phyloP scores from a whole-genome alignment of 257 asterid species.

The Petrea volubilis region DNA sequence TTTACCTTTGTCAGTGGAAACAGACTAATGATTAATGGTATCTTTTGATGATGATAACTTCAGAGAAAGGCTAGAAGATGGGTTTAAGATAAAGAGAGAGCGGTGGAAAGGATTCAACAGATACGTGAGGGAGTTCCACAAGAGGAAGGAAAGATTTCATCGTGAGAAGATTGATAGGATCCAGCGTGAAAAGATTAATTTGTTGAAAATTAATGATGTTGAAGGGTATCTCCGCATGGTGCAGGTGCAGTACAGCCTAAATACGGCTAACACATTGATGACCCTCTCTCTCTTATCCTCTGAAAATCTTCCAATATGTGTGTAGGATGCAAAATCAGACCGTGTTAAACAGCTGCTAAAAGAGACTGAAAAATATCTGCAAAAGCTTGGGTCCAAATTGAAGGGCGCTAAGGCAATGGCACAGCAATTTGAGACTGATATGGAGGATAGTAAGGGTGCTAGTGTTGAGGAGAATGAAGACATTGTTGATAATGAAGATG shows the following conservation, averaged over 20 bases:
- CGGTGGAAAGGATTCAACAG: conserved; percentile 93
- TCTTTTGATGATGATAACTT: conserved; percentile 25
- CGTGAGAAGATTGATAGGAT: conserved; percentile 99
- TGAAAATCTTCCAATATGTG: conserved; percentile 27
- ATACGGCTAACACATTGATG: conserved; percentile 6
- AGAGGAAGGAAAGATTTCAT: conserved; percentile 91
- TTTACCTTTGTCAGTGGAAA: conserved; percentile 10
- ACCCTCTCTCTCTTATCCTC: conserved; percentile 16
- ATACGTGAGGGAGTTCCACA: conserved; percentile 88
- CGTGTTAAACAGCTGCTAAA: conserved; percentile 88
- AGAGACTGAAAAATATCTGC: conserved; percentile 97
- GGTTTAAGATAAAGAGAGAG: conserved; percentile 87
- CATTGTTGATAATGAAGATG: conserved; percentile 72
- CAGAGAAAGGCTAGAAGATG: conserved; percentile 96
- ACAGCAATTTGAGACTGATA: conserved; percentile 70
- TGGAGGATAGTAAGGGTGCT: conserved; percentile 60
- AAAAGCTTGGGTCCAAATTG: conserved; percentile 87
- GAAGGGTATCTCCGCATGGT: conserved; percentile 99
- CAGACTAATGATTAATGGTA: not conserved
- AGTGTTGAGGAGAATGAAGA: conserved; percentile 65
- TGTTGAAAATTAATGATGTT: conserved; percentile 92
- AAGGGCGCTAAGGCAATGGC: conserved; percentile 83
- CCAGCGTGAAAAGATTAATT: conserved; percentile 98
- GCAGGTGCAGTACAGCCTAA: conserved; percentile 57
- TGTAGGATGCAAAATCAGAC: conserved; percentile 96